Evolutionary conservation across 345 rosid species (phyloP).

Genomic region (Camelina hispida): DNA sequence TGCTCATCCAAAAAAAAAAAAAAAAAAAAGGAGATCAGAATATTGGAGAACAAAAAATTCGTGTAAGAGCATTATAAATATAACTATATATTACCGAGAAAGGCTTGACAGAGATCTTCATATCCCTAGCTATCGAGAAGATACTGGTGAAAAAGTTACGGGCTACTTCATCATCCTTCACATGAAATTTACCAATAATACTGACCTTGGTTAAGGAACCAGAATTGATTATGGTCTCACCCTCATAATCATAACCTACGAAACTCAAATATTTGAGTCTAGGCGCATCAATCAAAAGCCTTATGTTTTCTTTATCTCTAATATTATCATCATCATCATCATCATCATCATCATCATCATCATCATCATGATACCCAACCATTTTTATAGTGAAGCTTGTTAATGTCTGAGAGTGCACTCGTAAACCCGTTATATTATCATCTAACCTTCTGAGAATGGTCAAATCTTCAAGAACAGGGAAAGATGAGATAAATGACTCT

Average conservation of each 20-base stretch:
- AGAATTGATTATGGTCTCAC: neutral
- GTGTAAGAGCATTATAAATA: no score
- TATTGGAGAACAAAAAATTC: no score
- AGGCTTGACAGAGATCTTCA: neutral
- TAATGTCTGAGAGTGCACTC: conserved; percentile 13
- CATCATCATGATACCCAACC: neutral
- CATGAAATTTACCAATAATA: neutral
- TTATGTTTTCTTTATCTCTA: no score
- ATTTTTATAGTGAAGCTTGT: neutral
- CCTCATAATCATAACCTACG: neutral
- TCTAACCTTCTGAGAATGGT: neutral
- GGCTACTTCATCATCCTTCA: neutral
- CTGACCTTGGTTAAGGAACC: neutral
- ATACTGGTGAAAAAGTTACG: neutral
- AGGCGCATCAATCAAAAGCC: neutral
- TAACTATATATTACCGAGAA: no score
- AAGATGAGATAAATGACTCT: conserved; percentile 7
- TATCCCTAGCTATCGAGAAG: neutral
- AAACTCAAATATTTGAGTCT: conserved; percentile 8
- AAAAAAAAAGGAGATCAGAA: no score
- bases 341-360: no score
- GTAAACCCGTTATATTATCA: conserved; percentile 8
- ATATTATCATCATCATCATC: no score
- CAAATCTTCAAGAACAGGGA: conserved; percentile 4
- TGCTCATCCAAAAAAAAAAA: no score